These are phyloP conservation scores for Chrysanthemum makinoi DNA, from an alignment of 129 eudicot species.

Conservation along the genomic window DNA sequence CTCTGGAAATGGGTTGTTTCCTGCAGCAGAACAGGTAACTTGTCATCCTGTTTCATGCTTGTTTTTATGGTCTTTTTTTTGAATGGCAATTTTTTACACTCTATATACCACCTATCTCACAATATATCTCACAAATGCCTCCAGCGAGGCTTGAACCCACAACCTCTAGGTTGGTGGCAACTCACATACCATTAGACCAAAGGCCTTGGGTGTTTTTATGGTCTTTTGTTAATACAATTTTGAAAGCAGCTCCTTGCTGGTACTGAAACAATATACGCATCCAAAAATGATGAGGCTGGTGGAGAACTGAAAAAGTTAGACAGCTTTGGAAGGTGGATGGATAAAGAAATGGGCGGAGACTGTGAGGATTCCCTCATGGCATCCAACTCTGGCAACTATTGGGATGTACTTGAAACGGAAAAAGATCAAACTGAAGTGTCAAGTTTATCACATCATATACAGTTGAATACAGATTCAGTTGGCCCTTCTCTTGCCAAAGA, in stretches of 20 bases:
- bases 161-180: no score
- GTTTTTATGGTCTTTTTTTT: neutral
- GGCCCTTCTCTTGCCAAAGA: conserved; percentile 35
- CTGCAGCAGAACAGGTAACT: neutral
- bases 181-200: no score
- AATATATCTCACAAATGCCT: no score
- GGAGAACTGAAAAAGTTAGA: conserved; percentile 31
- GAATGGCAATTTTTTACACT: no score
- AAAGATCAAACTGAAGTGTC: conserved; percentile 16
- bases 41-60: neutral
- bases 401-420: conserved; percentile 25
- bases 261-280: neutral
- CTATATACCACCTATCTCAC: no score
- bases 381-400: conserved; percentile 21
- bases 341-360: neutral
- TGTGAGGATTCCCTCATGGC: conserved; percentile 28
- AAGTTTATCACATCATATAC: conserved; percentile 26
- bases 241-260: conserved; percentile 4
- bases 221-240: neutral
- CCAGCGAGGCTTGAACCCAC: no score
- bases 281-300: conserved; percentile 3
- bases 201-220: neutral
- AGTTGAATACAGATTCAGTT: conserved; percentile 20
- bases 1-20: conserved; percentile 3
- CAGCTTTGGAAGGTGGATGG: conserved; percentile 42